A percentile compares a stretch with the other conserved stretches of the same genome.
These are phyloP conservation scores for Solanum paucissectum DNA, from an alignment of 257 asterid species.

Conservation along the genomic window DNA sequence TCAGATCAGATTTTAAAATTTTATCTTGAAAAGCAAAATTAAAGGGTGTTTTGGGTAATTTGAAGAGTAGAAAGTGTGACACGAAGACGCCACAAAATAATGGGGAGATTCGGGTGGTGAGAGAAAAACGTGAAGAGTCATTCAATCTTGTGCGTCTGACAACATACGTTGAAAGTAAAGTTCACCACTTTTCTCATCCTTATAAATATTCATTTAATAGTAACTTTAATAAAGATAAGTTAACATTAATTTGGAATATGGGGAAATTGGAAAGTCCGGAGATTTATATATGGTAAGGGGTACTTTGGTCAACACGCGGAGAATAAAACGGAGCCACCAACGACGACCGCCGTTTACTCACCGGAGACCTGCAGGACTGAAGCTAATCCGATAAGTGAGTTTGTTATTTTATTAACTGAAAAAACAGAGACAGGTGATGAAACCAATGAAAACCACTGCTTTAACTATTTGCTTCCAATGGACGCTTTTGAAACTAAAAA, in stretches of 20 bases:
- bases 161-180: conserved; percentile 26
- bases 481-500: conserved; percentile 20
- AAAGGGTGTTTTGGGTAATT: conserved; percentile 16
- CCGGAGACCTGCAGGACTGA: neutral
- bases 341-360: neutral
- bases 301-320: conserved; percentile 14
- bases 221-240: neutral
- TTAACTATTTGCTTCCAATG: conserved; percentile 28
- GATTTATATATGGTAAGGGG: conserved; percentile 9
- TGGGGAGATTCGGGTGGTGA: conserved; percentile 11
- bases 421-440: neutral
- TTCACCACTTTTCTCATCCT: conserved; percentile 1
- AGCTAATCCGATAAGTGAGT: neutral
- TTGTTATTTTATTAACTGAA: neutral
- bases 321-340: neutral
- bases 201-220: neutral
- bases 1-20: neutral
- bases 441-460: neutral
- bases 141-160: conserved; percentile 22
- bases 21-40: neutral
- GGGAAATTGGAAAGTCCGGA: neutral
- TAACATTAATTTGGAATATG: neutral
- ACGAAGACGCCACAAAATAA: conserved; percentile 14
- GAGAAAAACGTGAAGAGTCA: conserved; percentile 26
- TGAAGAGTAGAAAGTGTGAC: conserved; percentile 1